Evolutionary conservation across 2,329 filamentous ascomycete genomes (phyloP).

Genomic region (Apiospora marii): DNA sequence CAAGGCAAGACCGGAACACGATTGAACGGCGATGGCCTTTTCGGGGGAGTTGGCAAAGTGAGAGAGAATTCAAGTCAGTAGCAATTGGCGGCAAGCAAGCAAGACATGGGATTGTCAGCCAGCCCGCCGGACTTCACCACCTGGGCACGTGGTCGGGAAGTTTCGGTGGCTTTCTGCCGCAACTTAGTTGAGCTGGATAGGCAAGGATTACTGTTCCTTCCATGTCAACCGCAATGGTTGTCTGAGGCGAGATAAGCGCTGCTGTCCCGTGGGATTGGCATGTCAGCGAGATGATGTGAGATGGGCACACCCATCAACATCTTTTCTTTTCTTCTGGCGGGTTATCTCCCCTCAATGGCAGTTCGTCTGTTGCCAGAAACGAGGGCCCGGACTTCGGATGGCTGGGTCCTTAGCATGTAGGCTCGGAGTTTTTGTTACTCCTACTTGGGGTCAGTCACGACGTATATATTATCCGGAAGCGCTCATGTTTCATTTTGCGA

Average conservation of each 20-base stretch:
- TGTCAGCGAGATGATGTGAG: neutral
- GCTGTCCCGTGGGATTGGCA: neutral
- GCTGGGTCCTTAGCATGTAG: neutral
- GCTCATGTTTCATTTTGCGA: no score
- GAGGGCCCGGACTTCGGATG: neutral
- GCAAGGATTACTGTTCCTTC: neutral
- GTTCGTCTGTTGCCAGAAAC: neutral
- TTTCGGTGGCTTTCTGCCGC: constrained; percentile 5
- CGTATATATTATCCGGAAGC: neutral
- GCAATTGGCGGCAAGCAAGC: neutral
- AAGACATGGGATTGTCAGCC: constrained; percentile 1
- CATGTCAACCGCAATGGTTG: neutral
- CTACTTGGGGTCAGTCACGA: neutral
- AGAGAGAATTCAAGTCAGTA: neutral
- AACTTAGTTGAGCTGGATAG: neutral
- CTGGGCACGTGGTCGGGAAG: constrained; percentile 5
- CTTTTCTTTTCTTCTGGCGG: neutral
- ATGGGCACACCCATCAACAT: neutral
- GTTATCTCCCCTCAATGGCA: neutral
- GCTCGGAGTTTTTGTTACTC: neutral
- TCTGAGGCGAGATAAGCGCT: neutral
- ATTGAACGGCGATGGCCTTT: neutral
- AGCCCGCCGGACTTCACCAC: constrained; percentile 16
- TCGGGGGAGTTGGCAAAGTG: neutral
- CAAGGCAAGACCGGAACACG: neutral